phyloP scores from a whole-genome alignment of 371 early-diverging fungal genomes.

The Mucor velutinosus region DNA sequence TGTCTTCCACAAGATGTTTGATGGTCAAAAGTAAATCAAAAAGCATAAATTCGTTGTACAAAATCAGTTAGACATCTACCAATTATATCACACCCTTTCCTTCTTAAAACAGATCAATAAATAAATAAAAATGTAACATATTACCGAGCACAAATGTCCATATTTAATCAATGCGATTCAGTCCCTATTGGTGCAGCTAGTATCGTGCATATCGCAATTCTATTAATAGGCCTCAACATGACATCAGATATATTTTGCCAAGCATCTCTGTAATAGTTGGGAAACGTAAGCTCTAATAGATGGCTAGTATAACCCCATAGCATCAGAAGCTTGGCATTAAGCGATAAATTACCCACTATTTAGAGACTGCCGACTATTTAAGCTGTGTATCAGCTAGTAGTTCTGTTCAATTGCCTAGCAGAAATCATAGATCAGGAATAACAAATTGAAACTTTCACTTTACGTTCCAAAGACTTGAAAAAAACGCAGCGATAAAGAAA shows the following conservation, averaged over 20 bases:
- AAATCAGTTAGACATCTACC: slow-evolving; percentile 6
- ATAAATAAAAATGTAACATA: slow-evolving; percentile 6
- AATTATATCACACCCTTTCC: slow-evolving; percentile 3
- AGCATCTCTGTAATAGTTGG: not conserved
- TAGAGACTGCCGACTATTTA: too few relatives aligned
- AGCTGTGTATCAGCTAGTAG: too few relatives aligned
- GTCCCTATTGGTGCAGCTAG: slow-evolving; percentile 3
- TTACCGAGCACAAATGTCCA: not conserved
- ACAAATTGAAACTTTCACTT: too few relatives aligned
- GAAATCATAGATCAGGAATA: too few relatives aligned
- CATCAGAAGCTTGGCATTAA: too few relatives aligned
- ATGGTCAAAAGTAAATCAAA: slow-evolving; percentile 24
- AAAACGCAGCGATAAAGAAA: not conserved
- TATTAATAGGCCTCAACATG: not conserved
- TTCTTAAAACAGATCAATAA: slow-evolving; percentile 2
- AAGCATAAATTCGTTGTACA: slow-evolving; percentile 5
- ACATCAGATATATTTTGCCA: not conserved
- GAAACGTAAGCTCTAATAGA: not conserved
- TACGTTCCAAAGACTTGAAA: too few relatives aligned
- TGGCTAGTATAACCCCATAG: not conserved
- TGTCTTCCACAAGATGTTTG: slow-evolving; percentile 59
- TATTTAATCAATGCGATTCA: not conserved
- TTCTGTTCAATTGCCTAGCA: too few relatives aligned
- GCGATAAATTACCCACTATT: too few relatives aligned
- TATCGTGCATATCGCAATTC: not conserved